Conservation (phyloP, 768 basidiomycete genomes). For the Tylopilus felleus region DNA sequence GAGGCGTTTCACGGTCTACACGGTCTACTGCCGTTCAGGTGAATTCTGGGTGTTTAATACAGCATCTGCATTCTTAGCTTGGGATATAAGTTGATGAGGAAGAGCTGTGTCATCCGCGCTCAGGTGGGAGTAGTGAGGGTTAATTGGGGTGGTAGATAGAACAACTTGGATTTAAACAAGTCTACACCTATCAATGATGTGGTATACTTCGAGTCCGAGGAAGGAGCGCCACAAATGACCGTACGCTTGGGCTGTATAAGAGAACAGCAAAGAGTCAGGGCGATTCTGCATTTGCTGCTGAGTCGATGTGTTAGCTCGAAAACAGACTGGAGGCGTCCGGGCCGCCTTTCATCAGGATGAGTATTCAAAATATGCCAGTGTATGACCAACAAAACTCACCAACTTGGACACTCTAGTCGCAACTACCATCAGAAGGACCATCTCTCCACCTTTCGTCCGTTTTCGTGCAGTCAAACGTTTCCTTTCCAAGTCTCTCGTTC, state of each 20-base stretch:
- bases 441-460: constrained; percentile 91
- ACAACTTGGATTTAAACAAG: not conserved
- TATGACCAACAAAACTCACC: constrained; percentile 6
- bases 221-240: not conserved
- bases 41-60: not conserved
- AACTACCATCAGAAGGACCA: constrained; percentile 83
- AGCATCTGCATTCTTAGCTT: not conserved
- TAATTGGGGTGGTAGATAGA: not conserved
- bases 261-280: not conserved
- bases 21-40: not conserved
- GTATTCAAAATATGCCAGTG: not conserved
- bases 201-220: not conserved
- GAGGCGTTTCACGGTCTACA: not conserved
- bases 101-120: not conserved
- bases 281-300: not conserved
- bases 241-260: not conserved
- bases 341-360: not conserved
- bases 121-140: not conserved
- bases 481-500: constrained; percentile 83
- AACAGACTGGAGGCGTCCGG: not conserved
- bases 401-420: constrained; percentile 65
- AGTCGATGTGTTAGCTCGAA: not conserved
- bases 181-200: not conserved
- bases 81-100: not conserved
- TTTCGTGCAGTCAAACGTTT: constrained; percentile 74